Evolutionary conservation across 768 basidiomycete species (phyloP).

Genomic region (Tephrocybe sp.): DNA sequence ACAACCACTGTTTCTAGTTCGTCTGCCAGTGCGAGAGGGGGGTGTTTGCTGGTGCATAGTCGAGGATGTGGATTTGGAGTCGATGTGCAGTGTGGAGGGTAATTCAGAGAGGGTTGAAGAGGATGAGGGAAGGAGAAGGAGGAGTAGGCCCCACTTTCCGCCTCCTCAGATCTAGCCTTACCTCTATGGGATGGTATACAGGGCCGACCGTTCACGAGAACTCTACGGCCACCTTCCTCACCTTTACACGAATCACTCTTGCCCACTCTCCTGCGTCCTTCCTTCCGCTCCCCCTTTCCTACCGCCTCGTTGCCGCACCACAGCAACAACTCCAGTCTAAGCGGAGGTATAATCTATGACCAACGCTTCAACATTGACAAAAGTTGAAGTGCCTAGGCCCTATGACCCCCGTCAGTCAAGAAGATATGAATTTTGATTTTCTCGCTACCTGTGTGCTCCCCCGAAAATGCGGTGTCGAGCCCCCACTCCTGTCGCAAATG

Average conservation of each 20-base stretch:
- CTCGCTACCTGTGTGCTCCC: too few relatives aligned
- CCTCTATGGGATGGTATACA: slow-evolving; percentile 16
- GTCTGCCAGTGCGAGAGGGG: not conserved
- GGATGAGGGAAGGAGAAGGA: not conserved
- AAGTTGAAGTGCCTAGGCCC: too few relatives aligned
- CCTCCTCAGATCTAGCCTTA: slow-evolving; percentile 7
- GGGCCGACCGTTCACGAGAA: not conserved
- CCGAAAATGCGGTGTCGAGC: too few relatives aligned
- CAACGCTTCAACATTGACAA: slow-evolving; percentile 29
- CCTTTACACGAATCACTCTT: slow-evolving; percentile 25
- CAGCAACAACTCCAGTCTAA: not conserved
- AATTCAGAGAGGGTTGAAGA: not conserved
- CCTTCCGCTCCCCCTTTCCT: not conserved
- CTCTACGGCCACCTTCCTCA: slow-evolving; percentile 15
- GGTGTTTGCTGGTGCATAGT: slow-evolving; percentile 15
- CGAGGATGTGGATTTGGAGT: not conserved
- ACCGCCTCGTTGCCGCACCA: not conserved
- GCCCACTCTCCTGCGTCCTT: slow-evolving; percentile 22
- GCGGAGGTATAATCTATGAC: too few relatives aligned
- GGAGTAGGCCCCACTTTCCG: not conserved
- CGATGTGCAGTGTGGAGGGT: not conserved
- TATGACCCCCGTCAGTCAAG: too few relatives aligned
- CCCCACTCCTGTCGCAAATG: slow-evolving; percentile 32
- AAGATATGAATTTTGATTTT: too few relatives aligned
- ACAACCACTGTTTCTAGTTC: too few relatives aligned